A percentile compares a stretch with the other conserved stretches of the same genome.
Evolutionary conservation across 2,329 filamentous ascomycete species (phyloP).

Genomic region (Fusarium piperis): DNA sequence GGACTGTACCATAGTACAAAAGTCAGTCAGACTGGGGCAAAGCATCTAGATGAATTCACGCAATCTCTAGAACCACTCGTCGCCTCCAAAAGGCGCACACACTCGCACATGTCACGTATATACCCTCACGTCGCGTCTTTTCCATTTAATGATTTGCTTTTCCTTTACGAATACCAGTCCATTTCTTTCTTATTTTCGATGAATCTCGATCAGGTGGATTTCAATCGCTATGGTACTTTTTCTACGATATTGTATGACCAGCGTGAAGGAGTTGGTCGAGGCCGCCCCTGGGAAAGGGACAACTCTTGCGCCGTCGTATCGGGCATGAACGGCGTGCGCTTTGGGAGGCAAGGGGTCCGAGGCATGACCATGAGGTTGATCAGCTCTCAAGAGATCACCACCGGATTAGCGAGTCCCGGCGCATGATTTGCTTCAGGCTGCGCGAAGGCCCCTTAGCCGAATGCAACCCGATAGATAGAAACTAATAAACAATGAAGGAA

Average conservation of each 20-base stretch:
- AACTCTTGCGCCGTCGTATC: conserved; percentile 4
- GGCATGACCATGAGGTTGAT: background rate
- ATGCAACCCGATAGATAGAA: conserved; percentile 13
- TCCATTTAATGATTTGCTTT: conserved; percentile 22
- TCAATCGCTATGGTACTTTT: conserved; percentile 2
- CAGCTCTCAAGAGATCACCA: background rate
- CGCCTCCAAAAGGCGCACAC: background rate
- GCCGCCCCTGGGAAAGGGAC: background rate
- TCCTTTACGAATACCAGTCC: conserved; percentile 16
- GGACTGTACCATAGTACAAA: conserved; percentile 18
- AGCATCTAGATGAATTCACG: background rate
- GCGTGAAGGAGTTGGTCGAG: conserved; percentile 17
- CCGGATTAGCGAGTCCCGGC: background rate
- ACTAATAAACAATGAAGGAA: conserved; percentile 22
- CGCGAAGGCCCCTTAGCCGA: background rate
- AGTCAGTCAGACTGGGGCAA: conserved; percentile 18
- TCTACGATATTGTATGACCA: conserved; percentile 11
- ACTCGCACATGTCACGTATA: conserved; percentile 12
- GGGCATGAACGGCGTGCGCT: conserved; percentile 5
- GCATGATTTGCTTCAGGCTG: background rate
- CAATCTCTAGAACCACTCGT: conserved; percentile 10
- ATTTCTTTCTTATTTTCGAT: background rate
- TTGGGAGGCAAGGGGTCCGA: conserved; percentile 3
- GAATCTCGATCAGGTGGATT: conserved; percentile 2
- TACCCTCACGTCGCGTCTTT: conserved; percentile 10